Evolutionary conservation across 1,139 yeast species (phyloP), one percentile per base, ranked within the genome.

Genomic region (Waltiozyma solani): DNA sequence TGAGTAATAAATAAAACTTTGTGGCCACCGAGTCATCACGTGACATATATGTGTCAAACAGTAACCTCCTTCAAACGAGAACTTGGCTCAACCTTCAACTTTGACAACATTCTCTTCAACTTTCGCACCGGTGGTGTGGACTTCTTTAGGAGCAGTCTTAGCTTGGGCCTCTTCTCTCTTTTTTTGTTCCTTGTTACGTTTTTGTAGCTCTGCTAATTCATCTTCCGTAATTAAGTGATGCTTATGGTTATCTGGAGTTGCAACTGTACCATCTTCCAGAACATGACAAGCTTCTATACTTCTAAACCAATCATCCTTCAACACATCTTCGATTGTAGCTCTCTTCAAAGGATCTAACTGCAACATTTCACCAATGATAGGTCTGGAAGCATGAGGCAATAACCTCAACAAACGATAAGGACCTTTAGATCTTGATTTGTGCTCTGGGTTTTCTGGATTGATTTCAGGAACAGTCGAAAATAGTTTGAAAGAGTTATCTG

Each of bases 391-490:
- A 44, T 76, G 78, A 2, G 97, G 97, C 38, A 91, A 65, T 45
- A 86, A 68, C 50, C 95, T 71, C 64, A 89, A 67, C 43, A 91
- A 63, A 49, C 96, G 69, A 66, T 86, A 80, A 1, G 96, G 96
- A 1, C 98, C 96, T 47, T 51, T 47, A 46, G 66, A 38, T 47
- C 55, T 43, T 41, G 62, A 48, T 52, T 55, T 53, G 41, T 60
- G 66, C 23, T 55, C 53, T 36, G 58, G 59, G 39, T 53, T 50
- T 34, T 58, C 64, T 4, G 66, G 63, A 31, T 58, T 55, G 26
- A 57, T 59, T 34, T 63, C 59, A 3, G 44, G 64, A 56, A 53
- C 61, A 63, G 44, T 64, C 2, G 53, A 51, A 57, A 56, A 71
- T 52, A 64, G 60, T 63, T 53, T 60, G 46, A 61, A 66, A 2